Conservation (phyloP, 108 stramenopile species). For the Seminavis robusta region DNA sequence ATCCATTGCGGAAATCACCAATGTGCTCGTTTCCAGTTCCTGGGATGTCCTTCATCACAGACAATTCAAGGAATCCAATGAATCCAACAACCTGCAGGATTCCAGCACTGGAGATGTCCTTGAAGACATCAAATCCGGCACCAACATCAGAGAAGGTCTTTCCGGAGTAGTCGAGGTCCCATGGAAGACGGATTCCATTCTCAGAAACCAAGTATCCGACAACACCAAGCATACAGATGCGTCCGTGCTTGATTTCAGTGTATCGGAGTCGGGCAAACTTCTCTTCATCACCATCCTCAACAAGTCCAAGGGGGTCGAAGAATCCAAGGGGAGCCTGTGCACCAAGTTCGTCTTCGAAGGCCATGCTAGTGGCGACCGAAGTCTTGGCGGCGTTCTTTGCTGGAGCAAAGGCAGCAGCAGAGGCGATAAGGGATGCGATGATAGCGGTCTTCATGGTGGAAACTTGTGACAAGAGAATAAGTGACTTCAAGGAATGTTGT, state of each 20-base stretch:
- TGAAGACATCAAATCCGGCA: slow-evolving; percentile 23
- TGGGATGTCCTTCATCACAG: slow-evolving; percentile 28
- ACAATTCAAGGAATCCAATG: slow-evolving; percentile 38
- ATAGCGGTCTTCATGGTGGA: slow-evolving; percentile 62
- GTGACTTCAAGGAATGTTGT: too few species aligned
- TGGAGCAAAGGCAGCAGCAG: slow-evolving; percentile 63
- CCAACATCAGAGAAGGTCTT: slow-evolving; percentile 35
- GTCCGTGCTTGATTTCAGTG: slow-evolving; percentile 76
- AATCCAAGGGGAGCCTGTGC: slow-evolving; percentile 88
- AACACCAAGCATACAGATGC: slow-evolving; percentile 67
- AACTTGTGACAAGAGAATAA: too few species aligned
- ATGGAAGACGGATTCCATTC: slow-evolving; percentile 33
- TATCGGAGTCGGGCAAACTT: slow-evolving; percentile 57
- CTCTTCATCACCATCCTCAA: slow-evolving; percentile 34
- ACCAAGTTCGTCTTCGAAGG: too few species aligned
- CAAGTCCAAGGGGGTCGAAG: slow-evolving; percentile 76
- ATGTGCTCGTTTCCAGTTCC: slow-evolving; percentile 55
- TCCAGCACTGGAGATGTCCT: slow-evolving; percentile 36
- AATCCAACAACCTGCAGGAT: slow-evolving; percentile 34
- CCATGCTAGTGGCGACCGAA: too few species aligned
- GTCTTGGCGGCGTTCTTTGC: slow-evolving; percentile 41
- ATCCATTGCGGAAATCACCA: slow-evolving; percentile 45
- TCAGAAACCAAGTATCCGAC: slow-evolving; percentile 37
- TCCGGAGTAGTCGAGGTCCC: slow-evolving; percentile 32
- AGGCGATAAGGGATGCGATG: slow-evolving; percentile 58